Evolutionary conservation across 768 basidiomycete species (phyloP).

Genomic region (Amanita rubescens): DNA sequence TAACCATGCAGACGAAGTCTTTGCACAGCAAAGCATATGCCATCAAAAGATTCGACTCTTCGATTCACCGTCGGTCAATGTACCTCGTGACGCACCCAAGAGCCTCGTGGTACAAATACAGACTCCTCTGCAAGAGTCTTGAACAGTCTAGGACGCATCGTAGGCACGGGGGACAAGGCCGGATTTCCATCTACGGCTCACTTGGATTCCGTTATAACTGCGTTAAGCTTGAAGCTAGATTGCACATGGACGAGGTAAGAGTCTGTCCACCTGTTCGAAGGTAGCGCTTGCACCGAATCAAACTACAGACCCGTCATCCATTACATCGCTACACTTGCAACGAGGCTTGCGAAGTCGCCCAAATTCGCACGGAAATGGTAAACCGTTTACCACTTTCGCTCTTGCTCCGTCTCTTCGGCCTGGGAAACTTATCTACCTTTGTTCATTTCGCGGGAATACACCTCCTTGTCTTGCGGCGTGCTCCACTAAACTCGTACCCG

Average conservation of each 20-base stretch:
- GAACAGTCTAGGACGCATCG: background rate
- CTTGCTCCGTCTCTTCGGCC: slow-evolving; percentile 6
- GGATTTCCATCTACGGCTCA: background rate
- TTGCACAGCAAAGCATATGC: background rate
- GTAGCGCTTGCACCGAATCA: background rate
- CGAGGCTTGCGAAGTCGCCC: background rate
- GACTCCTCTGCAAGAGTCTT: background rate
- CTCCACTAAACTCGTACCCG: slow-evolving; percentile 1
- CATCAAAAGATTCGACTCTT: background rate
- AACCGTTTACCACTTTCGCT: background rate
- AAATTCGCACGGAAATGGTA: background rate
- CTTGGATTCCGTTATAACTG: background rate
- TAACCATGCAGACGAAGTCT: background rate
- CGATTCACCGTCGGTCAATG: slow-evolving; percentile 1
- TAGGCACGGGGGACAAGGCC: background rate
- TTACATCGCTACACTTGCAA: slow-evolving; percentile 1
- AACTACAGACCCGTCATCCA: background rate
- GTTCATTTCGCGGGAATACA: background rate
- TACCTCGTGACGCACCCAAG: background rate
- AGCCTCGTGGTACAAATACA: background rate
- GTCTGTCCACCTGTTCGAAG: background rate
- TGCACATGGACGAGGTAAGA: slow-evolving; percentile 2
- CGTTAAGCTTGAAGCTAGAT: slow-evolving; percentile 2
- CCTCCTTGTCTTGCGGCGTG: background rate
- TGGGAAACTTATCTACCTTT: slow-evolving; percentile 2